Base-by-base conservation (phyloP, 2,329 filamentous ascomycete genomes). In the Dactylellina cionopaga region DNA sequence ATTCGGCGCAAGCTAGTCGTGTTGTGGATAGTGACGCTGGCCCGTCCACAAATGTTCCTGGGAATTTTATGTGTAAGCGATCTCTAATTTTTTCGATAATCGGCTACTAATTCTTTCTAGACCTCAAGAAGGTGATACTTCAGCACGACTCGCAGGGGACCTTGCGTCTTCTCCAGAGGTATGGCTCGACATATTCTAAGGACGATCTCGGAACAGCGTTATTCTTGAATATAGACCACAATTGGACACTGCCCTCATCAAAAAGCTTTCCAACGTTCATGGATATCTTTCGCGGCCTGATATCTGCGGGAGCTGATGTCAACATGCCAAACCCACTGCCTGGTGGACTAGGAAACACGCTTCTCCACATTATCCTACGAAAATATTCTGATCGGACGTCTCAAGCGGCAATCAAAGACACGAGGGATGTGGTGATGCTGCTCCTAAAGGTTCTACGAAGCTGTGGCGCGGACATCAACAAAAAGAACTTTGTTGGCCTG, bases 281-380 rank as follows among this genome's bases (percentile, higher is more conserved):
- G 58, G 66, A 71, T 25, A 64, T 71, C 11, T 71, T 71, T 29
- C 58, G 66, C 41, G 58, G 58, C 13, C 43, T 71, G 2, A 64
- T 71, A 25, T 58, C 37, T 15, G 66, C 66, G 10, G 66, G 66
- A n/a, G 66, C 66, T 13, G 66, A 71, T 22, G 66, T 71, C 11
- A 71, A 71, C 39, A 63, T 46, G 33, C 55, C 58, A 4, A 71
- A 71, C 27, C 66, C 66, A 4, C 52, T 71, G 15, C 58, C 35
- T 4, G 22, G 24, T 33, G 66, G 66, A 6, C 29, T 71, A 2
- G 66, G 58, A 0, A 71, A 71, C 22, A 71, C 49, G 6, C 33
- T 71, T 13, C 25, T 54, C 33, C 66, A 71, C 24, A 31, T 71
- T 5, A 58, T 71, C 2, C 31, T 71, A 9, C 52, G 66, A 25